Evolutionary conservation across 106 monocot species (phyloP), one percentile per base, ranked within the genome.

Genomic region (Dendrobium chrysotoxum): DNA sequence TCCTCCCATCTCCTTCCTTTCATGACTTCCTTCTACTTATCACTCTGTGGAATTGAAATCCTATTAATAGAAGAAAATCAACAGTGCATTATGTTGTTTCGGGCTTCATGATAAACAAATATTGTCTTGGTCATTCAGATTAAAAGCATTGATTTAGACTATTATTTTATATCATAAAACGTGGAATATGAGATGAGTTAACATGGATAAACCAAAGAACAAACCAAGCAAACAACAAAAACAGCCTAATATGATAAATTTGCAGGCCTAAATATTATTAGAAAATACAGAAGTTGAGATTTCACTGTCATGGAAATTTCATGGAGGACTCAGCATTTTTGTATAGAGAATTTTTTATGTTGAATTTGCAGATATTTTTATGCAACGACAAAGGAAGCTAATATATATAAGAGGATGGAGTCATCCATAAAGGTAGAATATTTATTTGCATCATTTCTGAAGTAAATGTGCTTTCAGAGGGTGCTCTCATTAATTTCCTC

Each of bases 1-100:
- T 83, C 83, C 41, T 86, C 86, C 86, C 86, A 83, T 78, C 78
- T 86, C 77, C 83, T 83, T 30, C 42, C 50, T 30, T 75, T 79
- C 47, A 72, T 80, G 17, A 13, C 40, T 31, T 70, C 35, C 16
- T n/a, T 35, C 30, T 35, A 15, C 0, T 70, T 35, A n/a, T 70
- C 10, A 31, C 12, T 35, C 0, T 70, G 70, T 25, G 31, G 70
- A 35, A 13, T 6, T 0, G 15, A 28, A 70, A 31, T 23, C 70
- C 70, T 70, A 28, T 70, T 70, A 35, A 35, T 70, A 70, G 10
- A n/a, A 7, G 35, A 35, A 35, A 12, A 70, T 70, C n/a, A 70
- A 6, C 70, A 70, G 70, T 16, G 15, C 5, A 28, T 1, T 1
- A 65, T 65, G 3, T 26, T 2, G 23, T 25, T 64, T 25, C 7